Conservation (phyloP, 495 filamentous ascomycete genomes). For the Choiromyces venosus region DNA sequence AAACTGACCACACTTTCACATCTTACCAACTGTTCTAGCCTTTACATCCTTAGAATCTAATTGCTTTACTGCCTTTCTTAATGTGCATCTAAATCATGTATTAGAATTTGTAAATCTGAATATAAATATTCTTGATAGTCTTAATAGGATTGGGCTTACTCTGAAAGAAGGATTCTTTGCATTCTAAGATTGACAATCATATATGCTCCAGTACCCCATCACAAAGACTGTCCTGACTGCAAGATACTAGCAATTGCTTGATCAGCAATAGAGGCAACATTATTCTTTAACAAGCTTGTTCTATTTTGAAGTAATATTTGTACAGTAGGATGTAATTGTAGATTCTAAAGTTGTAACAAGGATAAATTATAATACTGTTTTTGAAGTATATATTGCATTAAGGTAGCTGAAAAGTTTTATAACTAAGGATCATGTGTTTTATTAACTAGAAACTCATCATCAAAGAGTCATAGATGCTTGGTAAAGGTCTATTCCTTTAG, state of each 20-base stretch:
- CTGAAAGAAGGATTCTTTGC: constrained; percentile 1
- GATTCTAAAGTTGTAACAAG: too few species aligned
- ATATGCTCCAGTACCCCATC: too few species aligned
- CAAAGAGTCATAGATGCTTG: background rate
- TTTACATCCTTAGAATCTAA: constrained; percentile 7
- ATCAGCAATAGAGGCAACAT: too few species aligned
- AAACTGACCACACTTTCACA: background rate
- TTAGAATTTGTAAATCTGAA: background rate
- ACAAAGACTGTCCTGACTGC: too few species aligned
- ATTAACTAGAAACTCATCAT: background rate
- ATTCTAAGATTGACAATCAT: background rate
- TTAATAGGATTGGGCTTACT: constrained; percentile 4
- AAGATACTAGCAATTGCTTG: too few species aligned
- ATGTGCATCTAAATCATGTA: background rate
- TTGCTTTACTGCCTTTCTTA: background rate
- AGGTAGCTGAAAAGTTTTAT: too few species aligned
- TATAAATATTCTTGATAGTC: background rate
- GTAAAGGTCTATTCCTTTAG: constrained; percentile 7
- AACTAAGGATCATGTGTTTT: too few species aligned
- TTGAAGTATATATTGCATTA: too few species aligned
- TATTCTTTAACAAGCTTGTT: too few species aligned
- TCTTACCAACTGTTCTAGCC: background rate
- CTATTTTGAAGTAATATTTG: too few species aligned
- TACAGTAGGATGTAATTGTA: too few species aligned
- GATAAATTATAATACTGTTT: too few species aligned